Conservation (phyloP, 371 early-diverging fungal species). For the Apophysomyces elegans region DNA sequence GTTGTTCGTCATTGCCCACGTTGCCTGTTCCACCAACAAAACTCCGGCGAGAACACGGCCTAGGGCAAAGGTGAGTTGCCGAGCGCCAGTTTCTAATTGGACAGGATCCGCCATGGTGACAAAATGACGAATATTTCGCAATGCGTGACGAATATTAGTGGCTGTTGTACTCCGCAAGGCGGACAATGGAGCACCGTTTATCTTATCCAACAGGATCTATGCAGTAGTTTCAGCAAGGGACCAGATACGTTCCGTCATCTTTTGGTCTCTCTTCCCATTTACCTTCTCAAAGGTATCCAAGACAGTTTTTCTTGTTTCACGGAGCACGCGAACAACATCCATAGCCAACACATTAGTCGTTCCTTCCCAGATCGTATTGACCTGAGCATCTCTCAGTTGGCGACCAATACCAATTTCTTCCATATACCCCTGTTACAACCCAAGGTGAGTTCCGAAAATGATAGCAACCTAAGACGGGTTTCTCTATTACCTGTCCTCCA, state of each 20-base stretch:
- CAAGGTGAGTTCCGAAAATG: neutral
- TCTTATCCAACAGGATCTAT: constrained; percentile 18
- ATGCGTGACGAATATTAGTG: constrained; percentile 13
- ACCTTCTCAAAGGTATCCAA: constrained; percentile 43
- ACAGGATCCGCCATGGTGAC: constrained; percentile 24
- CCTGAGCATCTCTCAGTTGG: constrained; percentile 63
- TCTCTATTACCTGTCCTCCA: constrained; percentile 59
- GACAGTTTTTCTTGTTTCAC: constrained; percentile 50
- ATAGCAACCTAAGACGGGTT: neutral
- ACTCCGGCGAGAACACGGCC: constrained; percentile 53
- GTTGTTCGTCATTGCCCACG: constrained; percentile 42
- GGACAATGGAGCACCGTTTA: constrained; percentile 2
- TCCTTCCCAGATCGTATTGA: constrained; percentile 77
- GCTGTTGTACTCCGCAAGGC: constrained; percentile 1
- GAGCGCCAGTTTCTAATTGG: constrained; percentile 47
- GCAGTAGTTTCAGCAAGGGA: neutral
- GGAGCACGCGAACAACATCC: constrained; percentile 68
- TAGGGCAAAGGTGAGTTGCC: constrained; percentile 58
- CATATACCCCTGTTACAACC: constrained; percentile 64
- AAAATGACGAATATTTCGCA: constrained; percentile 13
- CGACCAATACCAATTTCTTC: constrained; percentile 69
- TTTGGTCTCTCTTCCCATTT: neutral
- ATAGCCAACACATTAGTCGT: constrained; percentile 70
- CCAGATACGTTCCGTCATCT: too few relatives aligned
- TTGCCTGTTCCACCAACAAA: constrained; percentile 55